phyloP scores from a whole-genome alignment of 2,329 filamentous ascomycete species.

The Penicillium glabrum region DNA sequence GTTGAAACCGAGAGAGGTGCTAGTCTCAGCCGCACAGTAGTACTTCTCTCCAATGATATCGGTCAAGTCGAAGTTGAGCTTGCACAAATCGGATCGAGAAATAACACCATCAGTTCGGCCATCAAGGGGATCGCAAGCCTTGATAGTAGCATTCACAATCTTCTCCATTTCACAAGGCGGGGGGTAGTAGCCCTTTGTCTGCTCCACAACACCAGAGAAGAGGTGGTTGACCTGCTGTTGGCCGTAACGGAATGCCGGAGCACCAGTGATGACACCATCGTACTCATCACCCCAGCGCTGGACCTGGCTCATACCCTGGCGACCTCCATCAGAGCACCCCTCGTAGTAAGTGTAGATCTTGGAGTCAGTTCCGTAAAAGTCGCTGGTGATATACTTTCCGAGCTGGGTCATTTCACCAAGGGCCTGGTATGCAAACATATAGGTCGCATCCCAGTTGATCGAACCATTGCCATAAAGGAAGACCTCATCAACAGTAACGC shows the following conservation, averaged over 20 bases:
- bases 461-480: slow-evolving; percentile 50
- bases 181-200: slow-evolving; percentile 44
- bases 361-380: slow-evolving; percentile 37
- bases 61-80: slow-evolving; percentile 47
- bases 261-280: slow-evolving; percentile 49
- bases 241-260: slow-evolving; percentile 48
- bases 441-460: slow-evolving; percentile 32
- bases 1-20: slow-evolving; percentile 28
- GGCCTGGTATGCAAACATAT: slow-evolving; percentile 47
- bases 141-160: slow-evolving; percentile 54
- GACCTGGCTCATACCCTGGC: slow-evolving; percentile 53
- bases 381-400: slow-evolving; percentile 45
- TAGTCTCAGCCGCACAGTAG: slow-evolving; percentile 39
- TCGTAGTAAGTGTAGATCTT: slow-evolving; percentile 51
- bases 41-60: slow-evolving; percentile 50
- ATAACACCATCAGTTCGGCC: slow-evolving; percentile 57
- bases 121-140: slow-evolving; percentile 56
- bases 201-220: slow-evolving; percentile 39
- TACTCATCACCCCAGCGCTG: slow-evolving; percentile 52
- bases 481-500: slow-evolving; percentile 35
- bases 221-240: slow-evolving; percentile 48
- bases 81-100: slow-evolving; percentile 49
- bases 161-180: slow-evolving; percentile 35
- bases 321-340: slow-evolving; percentile 56
- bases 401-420: slow-evolving; percentile 53